Percentiles rank a stretch among this genome's conserved stretches.
phyloP scores from a whole-genome alignment of 495 filamentous ascomycete species.

The Neurospora sp. region DNA sequence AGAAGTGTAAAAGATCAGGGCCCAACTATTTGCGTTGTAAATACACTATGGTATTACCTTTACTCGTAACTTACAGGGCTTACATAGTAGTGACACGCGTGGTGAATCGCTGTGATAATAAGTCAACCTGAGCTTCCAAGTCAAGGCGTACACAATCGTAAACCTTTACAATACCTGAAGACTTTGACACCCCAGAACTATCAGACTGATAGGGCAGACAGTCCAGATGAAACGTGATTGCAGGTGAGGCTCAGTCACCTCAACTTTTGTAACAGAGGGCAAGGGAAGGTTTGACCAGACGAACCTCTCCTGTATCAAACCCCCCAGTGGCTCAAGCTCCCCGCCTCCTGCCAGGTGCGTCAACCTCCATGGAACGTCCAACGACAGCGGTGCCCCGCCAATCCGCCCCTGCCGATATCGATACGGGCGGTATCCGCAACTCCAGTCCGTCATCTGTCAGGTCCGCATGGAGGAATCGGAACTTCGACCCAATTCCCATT shows the following conservation, averaged over 20 bases:
- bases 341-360: background rate
- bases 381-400: background rate
- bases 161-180: background rate
- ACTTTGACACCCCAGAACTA: background rate
- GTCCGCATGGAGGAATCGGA: background rate
- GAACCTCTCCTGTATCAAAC: background rate
- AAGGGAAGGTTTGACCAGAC: background rate
- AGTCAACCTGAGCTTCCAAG: background rate
- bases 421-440: background rate
- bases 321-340: background rate
- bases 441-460: background rate
- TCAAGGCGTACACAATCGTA: background rate
- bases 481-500: constrained; percentile 16
- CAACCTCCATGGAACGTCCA: background rate
- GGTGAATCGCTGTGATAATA: background rate
- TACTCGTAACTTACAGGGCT: background rate
- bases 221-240: background rate
- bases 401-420: background rate
- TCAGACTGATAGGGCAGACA: background rate
- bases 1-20: background rate
- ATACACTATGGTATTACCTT: background rate
- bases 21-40: background rate
- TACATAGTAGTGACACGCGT: background rate
- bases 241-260: background rate
- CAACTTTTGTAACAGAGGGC: background rate